These are phyloP conservation scores for Pseudogymnoascus sp. DNA, from an alignment of 2,329 filamentous ascomycete genomes.

Conservation along the genomic window DNA sequence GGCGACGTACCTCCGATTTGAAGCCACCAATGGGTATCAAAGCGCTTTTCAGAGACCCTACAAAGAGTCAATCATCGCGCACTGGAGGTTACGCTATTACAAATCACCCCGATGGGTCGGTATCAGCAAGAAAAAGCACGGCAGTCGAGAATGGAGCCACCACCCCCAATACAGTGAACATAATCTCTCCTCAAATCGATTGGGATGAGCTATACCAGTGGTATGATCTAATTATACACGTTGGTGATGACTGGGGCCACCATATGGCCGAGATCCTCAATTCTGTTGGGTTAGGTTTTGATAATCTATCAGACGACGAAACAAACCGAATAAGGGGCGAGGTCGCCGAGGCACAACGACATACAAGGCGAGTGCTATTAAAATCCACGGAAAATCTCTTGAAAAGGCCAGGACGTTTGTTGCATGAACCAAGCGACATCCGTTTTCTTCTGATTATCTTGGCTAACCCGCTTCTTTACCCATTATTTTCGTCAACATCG, in stretches of 20 bases:
- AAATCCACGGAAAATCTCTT: slow-evolving; percentile 73
- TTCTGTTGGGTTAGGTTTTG: slow-evolving; percentile 15
- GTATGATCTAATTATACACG: slow-evolving; percentile 62
- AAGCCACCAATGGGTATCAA: slow-evolving; percentile 65
- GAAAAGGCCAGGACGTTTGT: slow-evolving; percentile 65
- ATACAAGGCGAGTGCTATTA: slow-evolving; percentile 61
- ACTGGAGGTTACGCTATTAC: slow-evolving; percentile 46
- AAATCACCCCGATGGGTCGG: slow-evolving; percentile 30
- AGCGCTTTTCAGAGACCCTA: slow-evolving; percentile 64
- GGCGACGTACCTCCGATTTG: slow-evolving; percentile 22
- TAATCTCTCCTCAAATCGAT: slow-evolving; percentile 61
- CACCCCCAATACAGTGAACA: slow-evolving; percentile 37
- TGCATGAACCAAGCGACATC: slow-evolving; percentile 61
- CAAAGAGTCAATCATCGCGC: slow-evolving; percentile 80
- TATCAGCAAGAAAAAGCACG: slow-evolving; percentile 26
- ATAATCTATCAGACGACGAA: slow-evolving; percentile 18
- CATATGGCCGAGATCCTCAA: slow-evolving; percentile 47
- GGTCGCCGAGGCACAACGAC: slow-evolving; percentile 54
- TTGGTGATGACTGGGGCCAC: slow-evolving; percentile 58
- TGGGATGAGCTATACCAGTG: slow-evolving; percentile 66
- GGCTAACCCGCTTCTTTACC: slow-evolving; percentile 67
- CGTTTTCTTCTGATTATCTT: slow-evolving; percentile 73
- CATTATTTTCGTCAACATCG: slow-evolving; percentile 23
- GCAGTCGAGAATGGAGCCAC: not conserved
- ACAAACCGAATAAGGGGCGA: slow-evolving; percentile 41